Percentiles rank a stretch among this genome's conserved stretches.
Conservation (phyloP, 139 green algal genomes). For the Coelastrella sp. region DNA sequence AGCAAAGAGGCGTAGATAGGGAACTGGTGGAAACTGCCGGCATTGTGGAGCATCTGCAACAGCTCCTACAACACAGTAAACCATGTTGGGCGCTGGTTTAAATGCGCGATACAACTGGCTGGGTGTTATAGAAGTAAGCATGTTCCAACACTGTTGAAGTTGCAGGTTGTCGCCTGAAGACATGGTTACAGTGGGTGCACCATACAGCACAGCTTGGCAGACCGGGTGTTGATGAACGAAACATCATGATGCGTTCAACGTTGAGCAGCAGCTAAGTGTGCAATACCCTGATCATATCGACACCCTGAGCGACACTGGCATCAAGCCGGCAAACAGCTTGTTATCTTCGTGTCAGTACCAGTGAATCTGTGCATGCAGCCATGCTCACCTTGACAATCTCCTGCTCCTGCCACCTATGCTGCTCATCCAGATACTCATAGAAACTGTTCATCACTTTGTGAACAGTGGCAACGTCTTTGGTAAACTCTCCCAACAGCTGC, state of each 20-base stretch:
- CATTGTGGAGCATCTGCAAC: not conserved
- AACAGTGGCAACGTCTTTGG: constrained; percentile 38
- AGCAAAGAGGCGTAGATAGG: constrained; percentile 45
- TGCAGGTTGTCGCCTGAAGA: too few species aligned
- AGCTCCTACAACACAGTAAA: not conserved
- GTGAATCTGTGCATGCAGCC: not conserved
- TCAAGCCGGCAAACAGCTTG: not conserved
- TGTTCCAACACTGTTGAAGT: too few species aligned
- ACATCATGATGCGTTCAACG: too few species aligned
- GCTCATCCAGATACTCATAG: constrained; percentile 42
- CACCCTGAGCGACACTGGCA: not conserved
- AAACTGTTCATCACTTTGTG: constrained; percentile 42
- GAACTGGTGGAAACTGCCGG: constrained; percentile 36
- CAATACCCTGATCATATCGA: too few species aligned
- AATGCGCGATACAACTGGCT: not conserved
- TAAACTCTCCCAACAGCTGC: constrained; percentile 42
- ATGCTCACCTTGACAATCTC: constrained; percentile 21
- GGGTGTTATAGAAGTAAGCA: too few species aligned
- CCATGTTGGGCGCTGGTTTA: not conserved
- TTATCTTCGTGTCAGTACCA: not conserved
- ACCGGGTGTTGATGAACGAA: too few species aligned
- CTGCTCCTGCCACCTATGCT: constrained; percentile 18
- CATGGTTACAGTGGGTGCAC: not conserved
- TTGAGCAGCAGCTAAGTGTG: too few species aligned
- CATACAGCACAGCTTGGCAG: not conserved